These are phyloP conservation scores for Pseudopediastrum boryanum DNA, from an alignment of 139 green algal genomes.

Conservation along the genomic window DNA sequence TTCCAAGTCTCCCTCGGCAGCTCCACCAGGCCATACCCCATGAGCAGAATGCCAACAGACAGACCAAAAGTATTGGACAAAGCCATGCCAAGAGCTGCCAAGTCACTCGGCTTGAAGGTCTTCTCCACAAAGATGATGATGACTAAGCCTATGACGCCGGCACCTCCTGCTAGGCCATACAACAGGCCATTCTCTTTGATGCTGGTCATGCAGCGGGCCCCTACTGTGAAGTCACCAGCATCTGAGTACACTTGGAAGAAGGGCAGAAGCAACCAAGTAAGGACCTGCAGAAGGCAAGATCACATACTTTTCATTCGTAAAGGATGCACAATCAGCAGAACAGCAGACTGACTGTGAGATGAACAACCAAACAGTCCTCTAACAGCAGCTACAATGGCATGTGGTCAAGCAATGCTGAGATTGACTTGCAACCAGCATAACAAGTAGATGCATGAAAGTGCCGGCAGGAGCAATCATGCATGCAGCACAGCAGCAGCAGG, in stretches of 20 bases:
- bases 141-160: conserved; percentile 63
- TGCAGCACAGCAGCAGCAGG: too few species aligned
- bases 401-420: too few species aligned
- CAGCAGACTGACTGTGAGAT: too few species aligned
- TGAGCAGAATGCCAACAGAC: conserved; percentile 77
- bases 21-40: conserved; percentile 92
- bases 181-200: conserved; percentile 75
- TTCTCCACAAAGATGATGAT: conserved; percentile 41
- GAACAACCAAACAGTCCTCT: too few species aligned
- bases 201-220: conserved; percentile 40
- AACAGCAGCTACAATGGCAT: too few species aligned
- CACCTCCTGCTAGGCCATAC: conserved; percentile 71
- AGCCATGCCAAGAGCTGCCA: conserved; percentile 74
- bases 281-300: conserved; percentile 62
- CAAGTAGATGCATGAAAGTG: too few species aligned
- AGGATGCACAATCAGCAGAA: too few species aligned
- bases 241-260: conserved; percentile 87
- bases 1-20: conserved; percentile 84
- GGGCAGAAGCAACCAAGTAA: conserved; percentile 91
- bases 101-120: conserved; percentile 44
- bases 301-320: too few species aligned
- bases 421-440: too few species aligned
- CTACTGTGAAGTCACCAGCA: conserved; percentile 85
- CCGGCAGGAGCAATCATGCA: too few species aligned
- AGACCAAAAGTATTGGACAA: conserved; percentile 92